Evolutionary conservation across 1,139 yeast species (phyloP).

Genomic region (Sugiyamaella pinicola): DNA sequence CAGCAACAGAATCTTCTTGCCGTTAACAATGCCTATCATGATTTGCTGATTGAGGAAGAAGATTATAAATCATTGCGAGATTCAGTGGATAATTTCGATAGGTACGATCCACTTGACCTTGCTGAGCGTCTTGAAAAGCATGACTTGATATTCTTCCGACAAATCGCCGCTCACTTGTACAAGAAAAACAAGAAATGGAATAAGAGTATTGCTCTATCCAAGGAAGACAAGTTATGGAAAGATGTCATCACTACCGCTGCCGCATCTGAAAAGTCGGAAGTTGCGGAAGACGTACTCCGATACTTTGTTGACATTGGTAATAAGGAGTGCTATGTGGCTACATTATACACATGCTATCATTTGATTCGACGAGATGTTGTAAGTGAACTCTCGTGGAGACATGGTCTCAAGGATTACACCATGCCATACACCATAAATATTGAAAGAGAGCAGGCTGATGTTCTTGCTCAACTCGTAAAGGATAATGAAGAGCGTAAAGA

Average conservation of each 20-base stretch:
- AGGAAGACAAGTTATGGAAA: constrained; percentile 91
- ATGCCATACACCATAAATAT: constrained; percentile 90
- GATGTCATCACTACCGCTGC: constrained; percentile 94
- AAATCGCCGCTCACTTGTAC: constrained; percentile 91
- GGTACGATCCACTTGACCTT: constrained; percentile 87
- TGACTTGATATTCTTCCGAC: constrained; percentile 87
- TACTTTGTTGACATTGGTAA: constrained; percentile 97
- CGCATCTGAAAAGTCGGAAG: constrained; percentile 72
- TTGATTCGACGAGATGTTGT: constrained; percentile 81
- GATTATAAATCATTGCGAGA: constrained; percentile 87
- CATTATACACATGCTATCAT: constrained; percentile 84
- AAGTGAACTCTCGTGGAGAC: constrained; percentile 87
- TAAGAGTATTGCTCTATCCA: constrained; percentile 84
- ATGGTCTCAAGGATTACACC: constrained; percentile 74
- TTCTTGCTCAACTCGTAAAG: constrained; percentile 62
- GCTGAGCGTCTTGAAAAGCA: constrained; percentile 94
- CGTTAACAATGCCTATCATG: constrained; percentile 95
- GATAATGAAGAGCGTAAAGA: constrained; percentile 73
- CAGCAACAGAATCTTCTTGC: constrained; percentile 87
- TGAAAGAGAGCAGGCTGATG: constrained; percentile 70
- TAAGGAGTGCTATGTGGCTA: constrained; percentile 92
- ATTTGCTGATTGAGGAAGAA: constrained; percentile 92
- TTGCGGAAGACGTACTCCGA: constrained; percentile 84
- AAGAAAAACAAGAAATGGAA: constrained; percentile 92
- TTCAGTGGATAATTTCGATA: constrained; percentile 86